Base-by-base conservation (phyloP, 1,284 basidiomycete genomes). In the Macrocystidia cucumis region DNA sequence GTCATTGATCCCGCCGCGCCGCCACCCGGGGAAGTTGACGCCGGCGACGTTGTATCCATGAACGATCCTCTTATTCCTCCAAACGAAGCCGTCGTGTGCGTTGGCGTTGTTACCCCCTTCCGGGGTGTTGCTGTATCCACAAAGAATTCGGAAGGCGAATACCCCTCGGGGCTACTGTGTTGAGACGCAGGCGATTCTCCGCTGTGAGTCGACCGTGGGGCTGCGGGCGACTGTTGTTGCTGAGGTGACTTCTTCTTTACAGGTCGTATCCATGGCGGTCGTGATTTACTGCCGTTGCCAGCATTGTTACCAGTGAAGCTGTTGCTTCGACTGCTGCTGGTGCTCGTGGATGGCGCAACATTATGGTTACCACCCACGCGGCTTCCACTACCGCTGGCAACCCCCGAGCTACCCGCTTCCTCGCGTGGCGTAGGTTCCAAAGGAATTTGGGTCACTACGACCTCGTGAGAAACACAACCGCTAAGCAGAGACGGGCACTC, bases 241-340 rank as follows among this genome's bases (percentile, higher is more conserved):
- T n/a, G n/a, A n/a, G n/a, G n/a, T n/a, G n/a, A 69, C 61, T 84
- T 85, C 56, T 86, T 88, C 35, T 84, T 80, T 2, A 90, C 78
- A 5, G 89, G 90, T 21, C 88, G 74, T 37, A 91, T 75, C 89
- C 89, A 92, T 5, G 88, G 83, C 0, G 86, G 88, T 18, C 81
- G 64, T 5, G 72, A 58, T 34, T 59, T 62, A 22, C 69, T 70
- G n/a, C n/a, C n/a, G n/a, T n/a, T n/a, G n/a, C n/a, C n/a, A n/a
- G n/a, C n/a, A n/a, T n/a, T n/a, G n/a, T n/a, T n/a, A n/a, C n/a
- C n/a, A n/a, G n/a, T n/a, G n/a, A n/a, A n/a, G n/a, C n/a, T n/a
- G n/a, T n/a, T n/a, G n/a, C n/a, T n/a, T n/a, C n/a, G n/a, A n/a
- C n/a, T n/a, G n/a, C n/a, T n/a, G n/a, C n/a, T n/a, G n/a, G n/a